These are phyloP conservation scores for Eremothecium gossypii DNA, from an alignment of 1,139 yeast species.

Conservation along the genomic window DNA sequence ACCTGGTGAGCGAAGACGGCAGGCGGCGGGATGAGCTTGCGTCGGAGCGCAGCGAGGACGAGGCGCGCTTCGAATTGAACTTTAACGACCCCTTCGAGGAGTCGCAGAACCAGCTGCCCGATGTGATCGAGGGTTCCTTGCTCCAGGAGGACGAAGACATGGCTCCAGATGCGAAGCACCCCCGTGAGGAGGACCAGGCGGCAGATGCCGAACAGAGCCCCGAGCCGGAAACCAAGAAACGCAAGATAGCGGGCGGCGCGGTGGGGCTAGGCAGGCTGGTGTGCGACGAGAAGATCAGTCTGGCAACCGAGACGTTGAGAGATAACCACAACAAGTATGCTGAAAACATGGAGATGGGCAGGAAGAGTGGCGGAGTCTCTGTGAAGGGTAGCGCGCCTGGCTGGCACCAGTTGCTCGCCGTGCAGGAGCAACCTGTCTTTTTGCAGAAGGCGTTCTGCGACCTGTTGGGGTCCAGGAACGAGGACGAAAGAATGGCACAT, in stretches of 20 bases:
- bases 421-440: slow-evolving; percentile 8
- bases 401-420: slow-evolving; percentile 9
- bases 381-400: background rate
- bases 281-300: slow-evolving; percentile 20
- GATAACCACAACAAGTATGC: slow-evolving; percentile 17
- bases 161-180: background rate
- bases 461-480: background rate
- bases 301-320: slow-evolving; percentile 22
- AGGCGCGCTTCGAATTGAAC: slow-evolving; percentile 1
- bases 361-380: too few relatives aligned
- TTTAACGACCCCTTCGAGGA: slow-evolving; percentile 1
- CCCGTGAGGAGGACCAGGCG: slow-evolving; percentile 6
- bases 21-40: background rate
- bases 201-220: slow-evolving; percentile 6
- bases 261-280: slow-evolving; percentile 7
- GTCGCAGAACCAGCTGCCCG: background rate
- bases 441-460: slow-evolving; percentile 1
- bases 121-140: slow-evolving; percentile 2
- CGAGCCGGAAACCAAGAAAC: slow-evolving; percentile 1
- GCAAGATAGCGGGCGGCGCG: background rate
- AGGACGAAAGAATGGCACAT: background rate
- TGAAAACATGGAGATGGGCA: slow-evolving; percentile 13
- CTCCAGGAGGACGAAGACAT: background rate
- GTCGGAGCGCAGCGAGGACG: background rate
- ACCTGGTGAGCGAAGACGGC: slow-evolving; percentile 22